Conservation (phyloP, 2,329 filamentous ascomycete species). For the Drechslerella stenobrocha region DNA sequence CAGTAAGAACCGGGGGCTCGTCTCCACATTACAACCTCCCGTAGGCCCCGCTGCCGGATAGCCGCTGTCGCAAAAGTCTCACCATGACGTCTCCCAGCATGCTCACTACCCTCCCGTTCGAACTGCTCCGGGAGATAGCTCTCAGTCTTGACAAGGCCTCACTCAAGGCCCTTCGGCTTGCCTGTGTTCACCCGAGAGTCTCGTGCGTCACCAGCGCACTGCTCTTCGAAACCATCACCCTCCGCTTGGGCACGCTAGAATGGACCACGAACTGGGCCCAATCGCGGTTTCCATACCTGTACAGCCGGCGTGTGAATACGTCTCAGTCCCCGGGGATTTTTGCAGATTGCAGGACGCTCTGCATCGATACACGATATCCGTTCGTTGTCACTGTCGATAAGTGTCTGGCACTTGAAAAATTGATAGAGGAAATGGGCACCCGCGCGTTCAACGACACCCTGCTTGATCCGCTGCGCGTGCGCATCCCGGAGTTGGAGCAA, state of each 20-base stretch:
- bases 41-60: not conserved
- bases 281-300: slow-evolving; percentile 21
- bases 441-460: slow-evolving; percentile 12
- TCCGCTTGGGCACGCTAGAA: slow-evolving; percentile 32
- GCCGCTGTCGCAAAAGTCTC: not conserved
- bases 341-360: slow-evolving; percentile 18
- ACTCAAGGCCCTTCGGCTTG: slow-evolving; percentile 24
- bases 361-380: slow-evolving; percentile 36
- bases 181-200: slow-evolving; percentile 24
- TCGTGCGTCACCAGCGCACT: slow-evolving; percentile 19
- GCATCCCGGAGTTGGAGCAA: slow-evolving; percentile 11
- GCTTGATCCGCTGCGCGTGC: slow-evolving; percentile 2
- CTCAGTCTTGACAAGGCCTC: slow-evolving; percentile 34
- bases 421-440: not conserved
- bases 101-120: slow-evolving; percentile 22
- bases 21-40: not conserved
- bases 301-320: slow-evolving; percentile 2
- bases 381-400: slow-evolving; percentile 16
- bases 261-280: slow-evolving; percentile 25
- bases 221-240: slow-evolving; percentile 25
- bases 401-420: slow-evolving; percentile 1
- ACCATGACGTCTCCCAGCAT: not conserved
- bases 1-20: no score
- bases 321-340: not conserved
- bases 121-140: slow-evolving; percentile 33